Evolutionary conservation across 1,139 yeast genomes (phyloP).

Genomic region (Pichia sp.): DNA sequence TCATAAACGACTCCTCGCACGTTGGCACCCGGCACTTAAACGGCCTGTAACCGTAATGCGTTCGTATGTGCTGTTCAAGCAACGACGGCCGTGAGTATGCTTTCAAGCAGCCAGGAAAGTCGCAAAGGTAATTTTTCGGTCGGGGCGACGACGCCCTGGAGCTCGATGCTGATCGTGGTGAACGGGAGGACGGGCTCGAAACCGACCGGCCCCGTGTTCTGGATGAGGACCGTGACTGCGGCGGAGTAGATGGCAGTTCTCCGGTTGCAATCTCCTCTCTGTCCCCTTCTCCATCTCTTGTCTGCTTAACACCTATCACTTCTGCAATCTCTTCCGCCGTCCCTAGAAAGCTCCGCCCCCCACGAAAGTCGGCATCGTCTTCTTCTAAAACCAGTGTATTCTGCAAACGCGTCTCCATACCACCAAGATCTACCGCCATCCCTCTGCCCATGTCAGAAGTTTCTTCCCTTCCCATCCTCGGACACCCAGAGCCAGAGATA

Average conservation of each 20-base stretch:
- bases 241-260: conserved; percentile 3
- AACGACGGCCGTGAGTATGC: conserved; percentile 79
- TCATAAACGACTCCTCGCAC: conserved; percentile 63
- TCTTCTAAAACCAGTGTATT: no score
- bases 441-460: no score
- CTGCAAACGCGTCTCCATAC: no score
- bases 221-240: conserved; percentile 11
- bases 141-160: conserved; percentile 16
- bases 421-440: no score
- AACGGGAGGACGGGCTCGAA: conserved; percentile 38
- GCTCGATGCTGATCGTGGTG: conserved; percentile 2
- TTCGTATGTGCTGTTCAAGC: conserved; percentile 71
- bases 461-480: no score
- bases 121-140: conserved; percentile 57
- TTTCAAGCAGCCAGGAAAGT: conserved; percentile 63
- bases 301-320: no score
- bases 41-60: conserved; percentile 79
- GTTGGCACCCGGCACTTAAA: conserved; percentile 51
- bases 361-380: no score
- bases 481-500: no score
- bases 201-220: not conserved
- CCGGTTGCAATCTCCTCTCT: no score
- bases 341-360: no score
- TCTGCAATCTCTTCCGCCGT: no score
- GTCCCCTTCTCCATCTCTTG: no score